phyloP scores from a whole-genome alignment of 805 yeast species.

The Cyberlindnera subsufficiens region DNA sequence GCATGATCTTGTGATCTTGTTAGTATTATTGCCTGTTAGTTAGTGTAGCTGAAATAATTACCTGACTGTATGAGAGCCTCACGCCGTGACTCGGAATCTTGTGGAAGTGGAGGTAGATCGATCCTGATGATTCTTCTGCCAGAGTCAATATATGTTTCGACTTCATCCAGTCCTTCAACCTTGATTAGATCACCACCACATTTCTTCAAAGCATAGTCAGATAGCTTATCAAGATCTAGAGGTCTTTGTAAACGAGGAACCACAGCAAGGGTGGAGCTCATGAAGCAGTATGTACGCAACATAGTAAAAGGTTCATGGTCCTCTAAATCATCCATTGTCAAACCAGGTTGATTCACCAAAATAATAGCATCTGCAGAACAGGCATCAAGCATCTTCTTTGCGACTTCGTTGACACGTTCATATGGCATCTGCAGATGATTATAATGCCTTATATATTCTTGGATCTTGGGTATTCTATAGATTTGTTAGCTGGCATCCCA shows the following conservation, averaged over 20 bases:
- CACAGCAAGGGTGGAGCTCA: slow-evolving; percentile 56
- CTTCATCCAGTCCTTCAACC: slow-evolving; percentile 39
- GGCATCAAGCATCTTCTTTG: slow-evolving; percentile 26
- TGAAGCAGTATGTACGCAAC: slow-evolving; percentile 43
- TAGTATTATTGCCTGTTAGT: slow-evolving; percentile 1
- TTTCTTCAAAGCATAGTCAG: slow-evolving; percentile 34
- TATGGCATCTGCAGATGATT: slow-evolving; percentile 20
- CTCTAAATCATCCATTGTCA: slow-evolving; percentile 40
- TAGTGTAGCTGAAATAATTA: slow-evolving; percentile 19
- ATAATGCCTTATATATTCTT: slow-evolving; percentile 19
- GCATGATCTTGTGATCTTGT: slow-evolving; percentile 23
- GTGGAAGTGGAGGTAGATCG: slow-evolving; percentile 47
- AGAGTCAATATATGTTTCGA: slow-evolving; percentile 56
- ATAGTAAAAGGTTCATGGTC: slow-evolving; percentile 38
- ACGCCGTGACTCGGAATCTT: slow-evolving; percentile 25
- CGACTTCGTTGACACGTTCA: slow-evolving; percentile 24
- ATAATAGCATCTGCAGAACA: slow-evolving; percentile 56
- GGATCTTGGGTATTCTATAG: slow-evolving; percentile 22
- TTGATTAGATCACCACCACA: slow-evolving; percentile 47
- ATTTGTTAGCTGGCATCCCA: neutral
- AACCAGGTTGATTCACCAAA: slow-evolving; percentile 49
- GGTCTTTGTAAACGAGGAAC: slow-evolving; percentile 43
- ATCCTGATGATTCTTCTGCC: slow-evolving; percentile 57
- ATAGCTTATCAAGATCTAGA: slow-evolving; percentile 37
- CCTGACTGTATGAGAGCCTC: slow-evolving; percentile 35